Conservation (phyloP, 2,329 filamentous ascomycete species). For the Phoma sp. region DNA sequence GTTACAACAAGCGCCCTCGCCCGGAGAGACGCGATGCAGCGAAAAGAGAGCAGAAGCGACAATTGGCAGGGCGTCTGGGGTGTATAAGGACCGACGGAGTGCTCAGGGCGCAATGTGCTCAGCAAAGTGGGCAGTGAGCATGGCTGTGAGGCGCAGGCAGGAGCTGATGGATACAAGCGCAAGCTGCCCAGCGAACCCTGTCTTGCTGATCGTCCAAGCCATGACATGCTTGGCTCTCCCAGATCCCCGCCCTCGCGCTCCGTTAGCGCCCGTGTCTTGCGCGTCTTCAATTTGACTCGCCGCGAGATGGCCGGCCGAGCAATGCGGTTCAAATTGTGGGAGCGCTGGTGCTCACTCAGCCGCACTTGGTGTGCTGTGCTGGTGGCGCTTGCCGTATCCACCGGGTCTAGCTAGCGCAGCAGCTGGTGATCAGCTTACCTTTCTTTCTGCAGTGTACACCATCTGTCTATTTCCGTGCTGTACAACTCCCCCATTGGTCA, state of each 20-base stretch:
- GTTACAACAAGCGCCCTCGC: conserved; percentile 37
- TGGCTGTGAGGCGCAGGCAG: conserved; percentile 23
- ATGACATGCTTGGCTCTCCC: conserved; percentile 17
- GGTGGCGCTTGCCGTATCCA: conserved; percentile 9
- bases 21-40: conserved; percentile 34
- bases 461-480: conserved; percentile 24
- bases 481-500: conserved; percentile 29
- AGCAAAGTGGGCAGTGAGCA: conserved; percentile 18
- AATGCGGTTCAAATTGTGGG: not conserved
- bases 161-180: conserved; percentile 19
- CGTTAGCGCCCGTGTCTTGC: conserved; percentile 15
- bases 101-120: conserved; percentile 22
- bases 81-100: conserved; percentile 19
- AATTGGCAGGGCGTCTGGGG: conserved; percentile 9
- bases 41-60: conserved; percentile 23
- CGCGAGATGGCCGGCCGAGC: not conserved
- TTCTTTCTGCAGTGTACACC: conserved; percentile 4
- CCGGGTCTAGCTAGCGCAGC: conserved; percentile 11
- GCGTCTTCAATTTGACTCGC: conserved; percentile 16
- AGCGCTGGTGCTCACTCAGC: not conserved
- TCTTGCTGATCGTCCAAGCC: conserved; percentile 19
- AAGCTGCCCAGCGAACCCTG: conserved; percentile 13
- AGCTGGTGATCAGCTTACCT: conserved; percentile 15
- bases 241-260: conserved; percentile 9
- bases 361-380: conserved; percentile 3